Evolutionary conservation across 202 grass and related monocot genomes (phyloP), one percentile per base, ranked within the genome.

Genomic region (Cymbopogon flexuosus): DNA sequence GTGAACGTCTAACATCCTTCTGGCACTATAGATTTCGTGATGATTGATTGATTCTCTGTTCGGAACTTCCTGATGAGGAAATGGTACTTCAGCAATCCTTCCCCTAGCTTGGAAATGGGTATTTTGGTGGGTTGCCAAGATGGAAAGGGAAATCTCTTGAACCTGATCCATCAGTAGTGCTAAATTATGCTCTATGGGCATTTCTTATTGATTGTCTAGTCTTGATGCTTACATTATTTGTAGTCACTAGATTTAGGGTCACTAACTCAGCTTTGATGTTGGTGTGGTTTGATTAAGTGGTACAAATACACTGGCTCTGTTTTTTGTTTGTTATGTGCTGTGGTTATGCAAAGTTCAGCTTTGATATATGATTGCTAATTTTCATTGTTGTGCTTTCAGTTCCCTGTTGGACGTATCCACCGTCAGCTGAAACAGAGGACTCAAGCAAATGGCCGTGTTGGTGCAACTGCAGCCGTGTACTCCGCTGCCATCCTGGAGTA

Each of bases 401-500:
- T 93, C 8, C 91, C 87, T 57, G 87, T 90, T 56, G 91, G 91
- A 2, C 87, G 87, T 65, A 93, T 93, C 58, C 91, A 93, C 42
- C 87, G 91, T 3, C 91, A 93, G 27, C 43, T 93, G 70, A 93
- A 93, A 75, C 76, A 84, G 21, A 88, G 91, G 75, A 93, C 88
- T 14, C 81, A 87, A 56, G 91, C 91, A 5, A 90, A 90, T 34
- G 91, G 85, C 5, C 91, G 85, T 41, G 91, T 93, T 74, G 91
- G 91, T 73, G 91, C 91, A 33, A 93, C 91, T 8, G 85, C 87
- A 10, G 87, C 87, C 0, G 91, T 93, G 1, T 93, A 93, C 75
- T 93, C 91, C 5, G 87, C 91, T 58, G 87, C 91, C 15, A 93
- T 93, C 41, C 79, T 93, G 19, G 91, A 90, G 82, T 93, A 93